Evolutionary conservation across 1,284 basidiomycete genomes (phyloP).

Genomic region (Erythrobasidium hasegawianum): DNA sequence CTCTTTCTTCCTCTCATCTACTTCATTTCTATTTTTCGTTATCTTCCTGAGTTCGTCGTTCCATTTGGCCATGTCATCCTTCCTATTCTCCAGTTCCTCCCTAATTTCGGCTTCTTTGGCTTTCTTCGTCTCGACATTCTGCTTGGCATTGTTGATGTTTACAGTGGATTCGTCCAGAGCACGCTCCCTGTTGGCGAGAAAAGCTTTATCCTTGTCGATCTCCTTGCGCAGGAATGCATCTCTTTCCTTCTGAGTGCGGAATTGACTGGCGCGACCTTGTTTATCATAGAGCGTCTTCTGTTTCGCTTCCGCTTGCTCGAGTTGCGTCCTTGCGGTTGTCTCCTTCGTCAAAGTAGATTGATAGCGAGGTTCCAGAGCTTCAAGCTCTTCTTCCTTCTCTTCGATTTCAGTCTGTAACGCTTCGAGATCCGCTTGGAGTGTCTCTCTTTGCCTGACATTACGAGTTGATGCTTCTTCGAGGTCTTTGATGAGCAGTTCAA

Average conservation of each 20-base stretch:
- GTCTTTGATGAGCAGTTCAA: conserved; percentile 79
- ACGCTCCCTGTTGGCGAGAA: conserved; percentile 54
- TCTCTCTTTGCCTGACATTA: conserved; percentile 47
- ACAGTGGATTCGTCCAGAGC: conserved; percentile 47
- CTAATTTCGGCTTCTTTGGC: conserved; percentile 38
- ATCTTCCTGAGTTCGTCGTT: conserved; percentile 52
- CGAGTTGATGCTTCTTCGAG: conserved; percentile 58
- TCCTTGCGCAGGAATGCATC: conserved; percentile 72
- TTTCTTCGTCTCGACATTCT: conserved; percentile 59
- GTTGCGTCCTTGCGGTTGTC: conserved; percentile 45
- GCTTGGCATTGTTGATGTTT: conserved; percentile 55
- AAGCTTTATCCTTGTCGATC: conserved; percentile 64
- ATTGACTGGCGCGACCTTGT: conserved; percentile 78
- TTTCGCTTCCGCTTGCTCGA: conserved; percentile 68
- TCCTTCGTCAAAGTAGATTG: conserved; percentile 48
- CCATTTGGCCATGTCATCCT: conserved; percentile 48
- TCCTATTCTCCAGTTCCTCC: conserved; percentile 40
- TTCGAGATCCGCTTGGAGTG: conserved; percentile 66
- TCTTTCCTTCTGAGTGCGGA: conserved; percentile 74
- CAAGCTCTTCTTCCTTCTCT: conserved; percentile 60
- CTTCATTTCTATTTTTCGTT: conserved; percentile 67
- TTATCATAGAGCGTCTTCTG: conserved; percentile 76
- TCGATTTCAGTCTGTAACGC: conserved; percentile 61
- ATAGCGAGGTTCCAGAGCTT: conserved; percentile 66
- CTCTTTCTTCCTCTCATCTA: conserved; percentile 79